phyloP scores from a whole-genome alignment of 2,329 filamentous ascomycete species.

The Xylariales sp. region DNA sequence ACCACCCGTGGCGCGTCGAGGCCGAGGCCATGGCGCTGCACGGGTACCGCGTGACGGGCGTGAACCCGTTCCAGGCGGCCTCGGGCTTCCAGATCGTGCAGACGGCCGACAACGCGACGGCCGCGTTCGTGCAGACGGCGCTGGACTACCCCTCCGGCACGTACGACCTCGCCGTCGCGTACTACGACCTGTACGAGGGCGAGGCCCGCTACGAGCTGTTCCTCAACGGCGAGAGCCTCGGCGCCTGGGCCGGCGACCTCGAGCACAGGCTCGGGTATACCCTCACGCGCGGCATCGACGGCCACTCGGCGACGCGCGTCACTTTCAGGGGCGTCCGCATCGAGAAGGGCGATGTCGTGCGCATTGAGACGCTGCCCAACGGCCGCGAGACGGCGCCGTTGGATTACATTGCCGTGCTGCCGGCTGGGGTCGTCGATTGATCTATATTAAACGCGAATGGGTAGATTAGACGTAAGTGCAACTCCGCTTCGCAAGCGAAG shows the following conservation, averaged over 20 bases:
- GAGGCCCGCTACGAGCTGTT: constrained; percentile 65
- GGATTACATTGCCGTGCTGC: constrained; percentile 74
- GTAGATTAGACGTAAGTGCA: too few relatives aligned
- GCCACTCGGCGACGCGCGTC: constrained; percentile 71
- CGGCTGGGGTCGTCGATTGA: constrained; percentile 66
- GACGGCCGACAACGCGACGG: constrained; percentile 63
- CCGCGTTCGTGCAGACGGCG: constrained; percentile 60
- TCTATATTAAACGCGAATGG: not conserved
- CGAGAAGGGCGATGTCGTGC: constrained; percentile 46
- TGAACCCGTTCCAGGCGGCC: constrained; percentile 70
- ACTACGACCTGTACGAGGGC: constrained; percentile 72
- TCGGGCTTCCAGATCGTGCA: constrained; percentile 67
- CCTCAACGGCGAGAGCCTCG: constrained; percentile 64
- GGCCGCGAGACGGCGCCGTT: constrained; percentile 73
- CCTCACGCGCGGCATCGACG: constrained; percentile 69
- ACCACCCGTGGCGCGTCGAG: constrained; percentile 75
- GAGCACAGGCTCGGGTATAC: constrained; percentile 70
- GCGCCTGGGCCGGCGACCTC: constrained; percentile 69
- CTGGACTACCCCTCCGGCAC: constrained; percentile 62
- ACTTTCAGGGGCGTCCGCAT: constrained; percentile 57
- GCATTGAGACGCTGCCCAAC: constrained; percentile 64
- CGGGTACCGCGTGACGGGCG: constrained; percentile 65
- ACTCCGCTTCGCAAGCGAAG: too few relatives aligned
- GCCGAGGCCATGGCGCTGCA: constrained; percentile 72
- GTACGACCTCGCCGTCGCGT: constrained; percentile 74